Base-by-base conservation (phyloP, 768 basidiomycete species). In the Suillus hirtellus region DNA sequence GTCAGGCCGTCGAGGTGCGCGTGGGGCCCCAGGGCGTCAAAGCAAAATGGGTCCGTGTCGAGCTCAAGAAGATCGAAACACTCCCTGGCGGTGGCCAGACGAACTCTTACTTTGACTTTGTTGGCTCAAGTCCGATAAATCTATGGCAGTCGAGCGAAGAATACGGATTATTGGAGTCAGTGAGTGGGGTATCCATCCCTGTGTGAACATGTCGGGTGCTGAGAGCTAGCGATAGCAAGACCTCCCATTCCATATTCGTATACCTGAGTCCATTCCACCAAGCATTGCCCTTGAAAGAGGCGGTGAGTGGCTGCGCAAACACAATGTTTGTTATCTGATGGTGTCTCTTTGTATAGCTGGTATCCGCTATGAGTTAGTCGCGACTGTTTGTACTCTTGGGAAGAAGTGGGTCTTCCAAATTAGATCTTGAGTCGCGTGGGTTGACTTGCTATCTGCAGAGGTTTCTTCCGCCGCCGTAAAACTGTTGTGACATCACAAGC, bases 221-320 rank as follows among this genome's bases (percentile, higher is more conserved):
- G 35, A 62, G 49, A 43, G 53, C 24, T 47, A 19, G 42, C 46
- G 66, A 58, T 67, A 94, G 92, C 87, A 88, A 84, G 94, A 95
- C 78, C 89, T 93, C 67, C 89, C 90, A 3, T 98, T 98, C 74
- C 86, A 87, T 62, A 91, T 98, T 58, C 90, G 95, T 31, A 89
- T 98, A 70, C 96, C 96, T 0, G 94, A 96, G 74, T 90, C 92
- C 11, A 89, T 95, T 63, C 95, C 96, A 2, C 93, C 95, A 17
- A 92, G 84, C 47, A 85, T 95, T 63, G 85, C 89, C 5, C 80
- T 97, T 63, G 90, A 93, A 62, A 88, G 85, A 72, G 84, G 85
- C 70, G 90, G 90, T 87, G 62, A 66, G 83, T 66, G 24, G 11
- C 56, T 9, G 31, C 15, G 8, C 14, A 7, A 35, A 10, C 5